Evolutionary conservation across 495 filamentous ascomycete species (phyloP), one percentile per base, ranked within the genome.

Genomic region (Amniculicola lignicola): DNA sequence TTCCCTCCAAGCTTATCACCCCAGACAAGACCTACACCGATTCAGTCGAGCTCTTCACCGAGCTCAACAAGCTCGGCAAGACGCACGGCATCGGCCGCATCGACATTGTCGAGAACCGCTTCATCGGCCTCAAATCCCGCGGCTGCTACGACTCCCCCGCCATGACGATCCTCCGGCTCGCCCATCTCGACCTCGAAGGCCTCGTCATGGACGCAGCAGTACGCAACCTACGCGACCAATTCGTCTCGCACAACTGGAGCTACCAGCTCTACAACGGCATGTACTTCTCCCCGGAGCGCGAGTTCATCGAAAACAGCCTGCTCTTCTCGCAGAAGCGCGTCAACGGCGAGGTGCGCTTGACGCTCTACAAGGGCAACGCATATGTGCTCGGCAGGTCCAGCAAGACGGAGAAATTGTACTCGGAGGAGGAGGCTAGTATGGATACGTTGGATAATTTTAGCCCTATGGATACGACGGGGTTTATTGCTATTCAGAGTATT

Each of bases 71-170:
- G 47, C 90, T 95, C 65, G 91, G 80, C 50, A 78, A 81, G 58
- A 79, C 74, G 43, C 69, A 91, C 70, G 92, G 91, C 67, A 77
- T 95, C 55, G 92, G 91, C 61, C 76, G 91, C 66, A 86, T 95
- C 61, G 90, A 96, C 67, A 96, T 96, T 63, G 91, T 92, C 44
- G 90, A 96, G 80, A 89, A 87, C 74, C 81, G 87, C 39, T 91
- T 89, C 75, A 88, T 92, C 64, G 88, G 82, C 63, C 56, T 93
- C 67, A 94, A 95, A 80, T 84, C 79, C 68, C 82, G 90, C 65
- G 90, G 90, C 63, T 95, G 90, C 81, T 95, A 96, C 77, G 91
- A 95, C 69, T 84, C 89, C 44, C 82, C 83, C 39, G 78, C 78
- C 61, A 72, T 89, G 38, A 91, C 87, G 45, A 81, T 82, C 72